Evolutionary conservation across 495 filamentous ascomycete genomes (phyloP), one percentile per base, ranked within the genome.

Genomic region (Lasiosphaeriaceae sp.): DNA sequence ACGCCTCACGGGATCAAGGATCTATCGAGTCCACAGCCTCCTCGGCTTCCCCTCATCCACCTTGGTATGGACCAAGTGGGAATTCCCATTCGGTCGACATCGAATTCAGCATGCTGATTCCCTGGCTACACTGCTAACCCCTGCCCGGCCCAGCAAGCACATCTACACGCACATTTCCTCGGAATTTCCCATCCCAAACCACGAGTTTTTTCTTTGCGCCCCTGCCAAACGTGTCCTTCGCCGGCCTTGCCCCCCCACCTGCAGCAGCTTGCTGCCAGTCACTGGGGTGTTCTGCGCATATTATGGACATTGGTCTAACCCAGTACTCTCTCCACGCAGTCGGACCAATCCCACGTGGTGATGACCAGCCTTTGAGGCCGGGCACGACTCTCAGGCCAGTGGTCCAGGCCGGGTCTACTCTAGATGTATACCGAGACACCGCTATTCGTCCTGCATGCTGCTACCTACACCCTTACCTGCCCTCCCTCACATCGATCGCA

Each of bases 81-180:
- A 31, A 46, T 53, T 54, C 52, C 52, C 52, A 54, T 54, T 22
- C 14, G 14, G 3, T 19, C 22, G n/a, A 46, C 24, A 54, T 54
- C 39, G 52, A 26, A 54, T 54, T 51, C 45, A 47, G 7, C 45
- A 21, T 22, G 45, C n/a, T 21, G 22, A 47, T 47, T 47, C 45
- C 45, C 6, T 21, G 19, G 20, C 11, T 6, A 21, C 2, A 19
- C 22, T 7, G 12, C 45, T 22, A n/a, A n/a, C n/a, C n/a, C n/a
- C n/a, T 19, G 20, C 17, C 19, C 45, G 6, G 45, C 45, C 19
- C 45, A 22, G 22, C 4, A 47, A 12, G 20, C 45, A 47, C 5
- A 12, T 14, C 19, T 14, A n/a, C 39, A 14, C 16, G 4, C 14
- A 14, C 39, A 43, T 14, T 43, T 17, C n/a, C 14, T 12, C 2